Evolutionary conservation across 2,329 filamentous ascomycete species (phyloP).

Genomic region (Paramyrothecium sp.): DNA sequence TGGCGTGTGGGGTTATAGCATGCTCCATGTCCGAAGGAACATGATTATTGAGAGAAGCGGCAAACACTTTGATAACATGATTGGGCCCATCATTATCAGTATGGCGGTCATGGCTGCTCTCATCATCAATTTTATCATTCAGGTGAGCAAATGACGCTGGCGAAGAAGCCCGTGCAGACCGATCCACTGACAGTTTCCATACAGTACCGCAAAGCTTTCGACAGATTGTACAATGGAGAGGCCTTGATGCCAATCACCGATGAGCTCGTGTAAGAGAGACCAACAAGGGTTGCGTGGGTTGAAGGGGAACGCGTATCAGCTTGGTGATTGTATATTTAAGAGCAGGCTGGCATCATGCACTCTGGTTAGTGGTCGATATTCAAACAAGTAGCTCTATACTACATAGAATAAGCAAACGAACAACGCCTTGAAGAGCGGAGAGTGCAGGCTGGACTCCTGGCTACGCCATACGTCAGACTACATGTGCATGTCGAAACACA

Average conservation of each 20-base stretch:
- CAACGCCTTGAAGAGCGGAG: no score
- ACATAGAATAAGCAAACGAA: no score
- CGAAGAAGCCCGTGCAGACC: neutral
- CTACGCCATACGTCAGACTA: no score
- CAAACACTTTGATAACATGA: slow-evolving; percentile 87
- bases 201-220: slow-evolving; percentile 31
- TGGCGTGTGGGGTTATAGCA: slow-evolving; percentile 81
- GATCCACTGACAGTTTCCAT: neutral
- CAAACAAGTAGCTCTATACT: no score
- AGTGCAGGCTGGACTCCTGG: no score
- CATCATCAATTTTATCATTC: slow-evolving; percentile 84
- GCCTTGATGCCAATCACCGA: slow-evolving; percentile 14
- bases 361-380: no score
- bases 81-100: slow-evolving; percentile 83
- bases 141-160: slow-evolving; percentile 48
- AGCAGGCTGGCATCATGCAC: no score
- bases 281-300: neutral
- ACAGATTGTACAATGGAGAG: slow-evolving; percentile 19
- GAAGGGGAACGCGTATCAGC: neutral
- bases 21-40: slow-evolving; percentile 71
- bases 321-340: no score
- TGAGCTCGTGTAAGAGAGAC: slow-evolving; percentile 23
- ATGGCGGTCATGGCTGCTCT: slow-evolving; percentile 75
- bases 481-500: no score
- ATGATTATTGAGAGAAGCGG: slow-evolving; percentile 86